Evolutionary conservation across 768 basidiomycete species (phyloP).

Genomic region (Pleurotus djamor): DNA sequence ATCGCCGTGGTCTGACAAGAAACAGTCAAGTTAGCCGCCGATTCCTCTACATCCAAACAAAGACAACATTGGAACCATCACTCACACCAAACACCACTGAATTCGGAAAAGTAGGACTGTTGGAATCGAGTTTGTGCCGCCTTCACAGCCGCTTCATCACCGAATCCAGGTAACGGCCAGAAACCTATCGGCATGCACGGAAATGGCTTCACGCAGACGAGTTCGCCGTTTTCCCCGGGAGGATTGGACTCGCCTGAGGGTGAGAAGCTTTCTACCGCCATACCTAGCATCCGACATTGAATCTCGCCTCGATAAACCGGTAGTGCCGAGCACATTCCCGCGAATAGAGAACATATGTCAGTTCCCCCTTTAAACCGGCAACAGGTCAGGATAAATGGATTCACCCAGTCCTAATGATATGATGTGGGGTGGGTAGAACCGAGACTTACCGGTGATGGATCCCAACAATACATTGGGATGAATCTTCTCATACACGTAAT

Average conservation of each 20-base stretch:
- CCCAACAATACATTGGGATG: constrained; percentile 61
- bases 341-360: constrained; percentile 84
- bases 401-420: too few species aligned
- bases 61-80: constrained; percentile 19
- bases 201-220: constrained; percentile 75
- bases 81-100: constrained; percentile 74
- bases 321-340: constrained; percentile 71
- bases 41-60: too few species aligned
- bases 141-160: constrained; percentile 47
- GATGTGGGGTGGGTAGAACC: neutral
- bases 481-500: constrained; percentile 73
- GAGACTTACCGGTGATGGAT: constrained; percentile 65
- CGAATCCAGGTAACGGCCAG: constrained; percentile 75
- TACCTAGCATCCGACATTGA: constrained; percentile 80
- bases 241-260: constrained; percentile 38
- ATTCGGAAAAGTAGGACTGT: constrained; percentile 71
- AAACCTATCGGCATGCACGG: constrained; percentile 81
- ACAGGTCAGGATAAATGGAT: constrained; percentile 1
- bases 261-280: constrained; percentile 66
- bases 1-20: constrained; percentile 60
- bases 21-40: neutral
- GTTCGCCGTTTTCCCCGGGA: constrained; percentile 58
- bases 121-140: constrained; percentile 56
- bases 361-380: constrained; percentile 57
- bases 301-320: constrained; percentile 83